A percentile compares a stretch with the other conserved stretches of the same genome.
Evolutionary conservation across 768 basidiomycete species (phyloP).

Genomic region (Kwoniella botswanensis): DNA sequence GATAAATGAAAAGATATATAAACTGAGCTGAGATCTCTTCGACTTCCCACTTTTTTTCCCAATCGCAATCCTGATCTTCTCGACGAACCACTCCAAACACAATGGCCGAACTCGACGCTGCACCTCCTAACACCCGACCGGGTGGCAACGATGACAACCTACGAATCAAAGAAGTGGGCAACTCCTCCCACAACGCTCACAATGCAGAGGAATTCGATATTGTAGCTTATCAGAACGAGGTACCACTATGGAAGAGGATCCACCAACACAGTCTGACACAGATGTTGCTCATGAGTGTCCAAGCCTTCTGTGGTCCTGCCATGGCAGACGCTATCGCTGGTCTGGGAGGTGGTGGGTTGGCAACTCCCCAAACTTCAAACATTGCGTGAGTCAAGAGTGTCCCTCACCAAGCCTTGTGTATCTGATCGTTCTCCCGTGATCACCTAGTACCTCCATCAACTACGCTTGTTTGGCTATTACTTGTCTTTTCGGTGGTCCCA

Average conservation of each 20-base stretch:
- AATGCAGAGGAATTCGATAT: constrained; percentile 19
- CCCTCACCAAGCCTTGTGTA: too few species aligned
- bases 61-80: neutral
- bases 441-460: constrained; percentile 25
- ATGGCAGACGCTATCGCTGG: constrained; percentile 27
- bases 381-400: constrained; percentile 21
- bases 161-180: constrained; percentile 1
- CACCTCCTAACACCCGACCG: constrained; percentile 31
- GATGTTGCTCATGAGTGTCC: constrained; percentile 33
- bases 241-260: constrained; percentile 30
- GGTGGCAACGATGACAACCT: constrained; percentile 31
- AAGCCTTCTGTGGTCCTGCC: constrained; percentile 27
- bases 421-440: neutral
- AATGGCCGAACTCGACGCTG: constrained; percentile 31
- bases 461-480: constrained; percentile 29
- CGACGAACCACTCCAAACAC: neutral
- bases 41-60: neutral
- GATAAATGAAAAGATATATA: neutral
- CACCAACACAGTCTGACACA: constrained; percentile 31
- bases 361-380: constrained; percentile 35
- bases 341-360: constrained; percentile 32
- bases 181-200: neutral
- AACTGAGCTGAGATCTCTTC: neutral
- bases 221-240: constrained; percentile 25
- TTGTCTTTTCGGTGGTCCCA: constrained; percentile 42